Conservation (phyloP, 2,329 filamentous ascomycete genomes). For the Diatrype stigma region DNA sequence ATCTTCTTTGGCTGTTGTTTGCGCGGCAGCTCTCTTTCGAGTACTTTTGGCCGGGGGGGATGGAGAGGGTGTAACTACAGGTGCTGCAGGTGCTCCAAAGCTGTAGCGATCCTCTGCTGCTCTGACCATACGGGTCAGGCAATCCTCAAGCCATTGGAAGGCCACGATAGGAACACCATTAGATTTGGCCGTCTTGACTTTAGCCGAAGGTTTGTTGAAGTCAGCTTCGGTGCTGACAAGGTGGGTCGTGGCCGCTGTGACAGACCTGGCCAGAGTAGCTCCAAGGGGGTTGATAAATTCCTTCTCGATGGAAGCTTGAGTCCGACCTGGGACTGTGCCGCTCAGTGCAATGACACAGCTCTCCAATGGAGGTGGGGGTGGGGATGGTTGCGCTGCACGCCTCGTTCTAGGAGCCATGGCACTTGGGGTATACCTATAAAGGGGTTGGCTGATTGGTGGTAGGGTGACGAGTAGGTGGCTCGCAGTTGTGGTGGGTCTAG, state of each 20-base stretch:
- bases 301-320: constrained; percentile 45
- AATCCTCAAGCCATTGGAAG: constrained; percentile 60
- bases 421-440: not conserved
- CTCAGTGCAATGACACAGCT: constrained; percentile 53
- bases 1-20: constrained; percentile 14
- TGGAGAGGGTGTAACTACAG: constrained; percentile 4
- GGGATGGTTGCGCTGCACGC: not conserved
- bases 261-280: constrained; percentile 40
- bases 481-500: not conserved
- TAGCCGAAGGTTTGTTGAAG: constrained; percentile 43
- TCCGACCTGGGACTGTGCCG: constrained; percentile 53
- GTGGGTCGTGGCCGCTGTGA: constrained; percentile 50
- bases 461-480: not conserved
- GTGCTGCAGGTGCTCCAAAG: constrained; percentile 11
- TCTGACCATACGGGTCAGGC: constrained; percentile 36
- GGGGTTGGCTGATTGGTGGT: not conserved
- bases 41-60: constrained; percentile 10
- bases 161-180: constrained; percentile 52
- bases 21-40: constrained; percentile 19
- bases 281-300: constrained; percentile 44
- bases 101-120: constrained; percentile 29
- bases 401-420: constrained; percentile 19
- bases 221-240: constrained; percentile 54
- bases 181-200: constrained; percentile 45
- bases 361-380: constrained; percentile 34